phyloP scores from a whole-genome alignment of 2,329 filamentous ascomycete genomes.

The Cordyceps pruinosa region DNA sequence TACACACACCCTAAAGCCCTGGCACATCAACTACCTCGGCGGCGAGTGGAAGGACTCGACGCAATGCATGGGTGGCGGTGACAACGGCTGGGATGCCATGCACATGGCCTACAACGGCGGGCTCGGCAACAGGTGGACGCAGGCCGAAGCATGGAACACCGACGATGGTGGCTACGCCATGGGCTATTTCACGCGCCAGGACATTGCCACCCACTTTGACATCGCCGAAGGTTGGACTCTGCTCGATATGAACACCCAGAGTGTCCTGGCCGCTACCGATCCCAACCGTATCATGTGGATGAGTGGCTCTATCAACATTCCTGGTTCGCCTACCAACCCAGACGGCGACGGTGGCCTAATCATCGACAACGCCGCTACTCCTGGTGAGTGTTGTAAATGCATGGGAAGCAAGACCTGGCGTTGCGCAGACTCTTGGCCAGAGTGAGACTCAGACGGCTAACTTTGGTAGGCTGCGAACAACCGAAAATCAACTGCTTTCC shows the following conservation, averaged over 20 bases:
- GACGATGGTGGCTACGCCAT: conserved; percentile 21
- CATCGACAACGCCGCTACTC: conserved; percentile 36
- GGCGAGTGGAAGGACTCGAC: conserved; percentile 40
- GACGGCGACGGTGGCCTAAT: conserved; percentile 37
- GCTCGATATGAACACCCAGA: conserved; percentile 13
- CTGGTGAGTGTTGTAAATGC: conserved; percentile 9
- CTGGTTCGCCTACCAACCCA: conserved; percentile 27
- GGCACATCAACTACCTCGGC: conserved; percentile 42
- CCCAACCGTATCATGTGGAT: conserved; percentile 36
- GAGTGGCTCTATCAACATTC: conserved; percentile 42
- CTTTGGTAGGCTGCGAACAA: conserved; percentile 29
- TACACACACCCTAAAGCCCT: conserved; percentile 41
- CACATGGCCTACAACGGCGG: conserved; percentile 43
- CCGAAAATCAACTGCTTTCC: conserved; percentile 42
- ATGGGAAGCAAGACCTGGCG: no score
- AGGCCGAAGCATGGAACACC: neutral
- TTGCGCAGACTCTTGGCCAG: neutral
- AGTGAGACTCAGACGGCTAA: neutral
- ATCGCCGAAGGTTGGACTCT: conserved; percentile 48
- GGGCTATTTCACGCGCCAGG: conserved; percentile 43
- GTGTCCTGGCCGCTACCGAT: conserved; percentile 29
- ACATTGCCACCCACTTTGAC: conserved; percentile 47
- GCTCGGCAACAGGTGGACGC: conserved; percentile 44
- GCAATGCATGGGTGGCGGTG: conserved; percentile 45
- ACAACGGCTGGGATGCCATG: conserved; percentile 44